Evolutionary conservation across 2,329 filamentous ascomycete species (phyloP).

Genomic region (Calonectria ilicicola): DNA sequence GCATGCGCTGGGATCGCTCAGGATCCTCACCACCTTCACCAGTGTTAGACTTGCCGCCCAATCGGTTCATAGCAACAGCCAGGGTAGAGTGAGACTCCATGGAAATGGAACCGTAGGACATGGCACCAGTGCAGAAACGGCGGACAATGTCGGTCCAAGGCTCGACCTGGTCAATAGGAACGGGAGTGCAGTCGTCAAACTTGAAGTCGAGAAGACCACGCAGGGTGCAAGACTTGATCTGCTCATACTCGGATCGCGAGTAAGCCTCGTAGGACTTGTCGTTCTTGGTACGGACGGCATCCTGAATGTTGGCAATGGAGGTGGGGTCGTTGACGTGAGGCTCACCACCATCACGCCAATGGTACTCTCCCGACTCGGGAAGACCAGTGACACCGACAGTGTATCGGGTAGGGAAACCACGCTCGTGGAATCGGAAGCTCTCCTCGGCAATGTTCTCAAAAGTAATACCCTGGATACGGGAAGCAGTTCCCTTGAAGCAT

Average conservation of each 20-base stretch:
- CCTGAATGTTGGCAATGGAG: conserved; percentile 96
- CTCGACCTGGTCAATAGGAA: conserved; percentile 96
- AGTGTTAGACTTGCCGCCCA: conserved; percentile 97
- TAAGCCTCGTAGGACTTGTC: conserved; percentile 99
- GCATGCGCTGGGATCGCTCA: conserved; percentile 85
- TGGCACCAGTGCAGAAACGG: conserved; percentile 95
- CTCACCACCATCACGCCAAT: conserved; percentile 97
- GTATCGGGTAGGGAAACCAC: conserved; percentile 85
- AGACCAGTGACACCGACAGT: conserved; percentile 84
- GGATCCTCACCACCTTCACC: conserved; percentile 97
- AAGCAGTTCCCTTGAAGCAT: conserved; percentile 94
- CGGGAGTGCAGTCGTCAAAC: conserved; percentile 85
- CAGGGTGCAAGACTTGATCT: conserved; percentile 96
- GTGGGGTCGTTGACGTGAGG: conserved; percentile 95
- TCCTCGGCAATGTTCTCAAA: conserved; percentile 95
- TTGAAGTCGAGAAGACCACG: conserved; percentile 96
- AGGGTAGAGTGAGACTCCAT: conserved; percentile 98
- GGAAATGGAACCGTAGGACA: conserved; percentile 98
- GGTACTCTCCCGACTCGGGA: conserved; percentile 94
- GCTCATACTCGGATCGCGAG: conserved; percentile 91
- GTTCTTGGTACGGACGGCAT: conserved; percentile 96
- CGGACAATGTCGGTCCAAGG: conserved; percentile 98
- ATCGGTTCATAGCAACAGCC: conserved; percentile 95
- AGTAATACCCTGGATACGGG: conserved; percentile 92
- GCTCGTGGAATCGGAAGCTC: conserved; percentile 94